Conservation (phyloP, 345 rosid species). For the Sonneratia caseolaris region DNA sequence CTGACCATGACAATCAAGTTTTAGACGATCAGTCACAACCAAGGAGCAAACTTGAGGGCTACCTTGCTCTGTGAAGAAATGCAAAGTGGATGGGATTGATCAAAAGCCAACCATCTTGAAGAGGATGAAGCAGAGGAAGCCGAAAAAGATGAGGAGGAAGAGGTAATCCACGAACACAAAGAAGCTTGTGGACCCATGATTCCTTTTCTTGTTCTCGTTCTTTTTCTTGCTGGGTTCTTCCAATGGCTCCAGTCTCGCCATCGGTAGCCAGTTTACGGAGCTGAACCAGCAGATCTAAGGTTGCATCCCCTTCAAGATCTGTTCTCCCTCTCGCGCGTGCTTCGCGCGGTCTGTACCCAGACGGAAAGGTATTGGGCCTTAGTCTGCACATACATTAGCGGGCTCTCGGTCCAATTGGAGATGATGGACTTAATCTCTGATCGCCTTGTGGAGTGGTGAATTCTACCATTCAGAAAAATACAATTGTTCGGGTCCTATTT, state of each 20-base stretch:
- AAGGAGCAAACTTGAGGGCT: neutral
- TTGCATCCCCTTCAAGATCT: slow-evolving; percentile 2
- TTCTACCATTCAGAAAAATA: too few species aligned
- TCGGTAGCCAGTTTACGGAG: neutral
- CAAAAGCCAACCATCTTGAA: slow-evolving; percentile 38
- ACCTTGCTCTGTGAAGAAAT: too few species aligned
- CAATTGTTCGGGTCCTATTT: too few species aligned
- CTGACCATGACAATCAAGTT: neutral
- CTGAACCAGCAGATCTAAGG: neutral
- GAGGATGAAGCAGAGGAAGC: slow-evolving; percentile 50
- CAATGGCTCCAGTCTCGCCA: slow-evolving; percentile 14
- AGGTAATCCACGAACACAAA: slow-evolving; percentile 65
- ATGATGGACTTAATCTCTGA: neutral
- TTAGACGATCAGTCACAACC: neutral
- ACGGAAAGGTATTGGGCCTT: neutral
- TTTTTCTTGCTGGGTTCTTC: slow-evolving; percentile 13
- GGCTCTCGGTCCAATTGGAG: neutral
- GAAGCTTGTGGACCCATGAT: slow-evolving; percentile 53
- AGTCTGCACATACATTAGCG: too few species aligned
- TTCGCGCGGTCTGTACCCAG: neutral
- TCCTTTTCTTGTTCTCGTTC: slow-evolving; percentile 23
- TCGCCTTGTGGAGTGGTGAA: too few species aligned
- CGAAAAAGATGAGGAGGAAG: slow-evolving; percentile 38
- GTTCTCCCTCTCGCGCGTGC: too few species aligned
- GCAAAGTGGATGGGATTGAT: neutral